These are phyloP conservation scores for Euphorbia pulcherrima DNA, from an alignment of 345 rosid species.

Conservation along the genomic window DNA sequence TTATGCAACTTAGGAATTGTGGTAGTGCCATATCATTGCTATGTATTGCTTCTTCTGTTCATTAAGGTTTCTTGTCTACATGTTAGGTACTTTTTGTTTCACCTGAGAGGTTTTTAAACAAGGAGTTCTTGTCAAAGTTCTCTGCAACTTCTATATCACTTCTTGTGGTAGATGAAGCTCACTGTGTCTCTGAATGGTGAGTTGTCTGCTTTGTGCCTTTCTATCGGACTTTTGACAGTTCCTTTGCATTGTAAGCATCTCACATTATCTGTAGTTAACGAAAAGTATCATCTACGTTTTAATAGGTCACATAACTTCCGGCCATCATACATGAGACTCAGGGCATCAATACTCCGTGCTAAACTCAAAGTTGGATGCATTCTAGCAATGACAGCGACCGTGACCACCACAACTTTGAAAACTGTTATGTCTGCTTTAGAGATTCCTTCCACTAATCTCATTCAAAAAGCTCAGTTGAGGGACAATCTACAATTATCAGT, in stretches of 20 bases:
- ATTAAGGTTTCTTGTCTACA: constrained; percentile 17
- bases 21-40: not conserved
- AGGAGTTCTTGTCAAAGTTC: constrained; percentile 63
- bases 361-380: constrained; percentile 61
- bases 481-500: constrained; percentile 75
- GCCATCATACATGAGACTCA: constrained; percentile 92
- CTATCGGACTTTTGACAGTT: not conserved
- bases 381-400: constrained; percentile 99
- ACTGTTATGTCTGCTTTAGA: constrained; percentile 85
- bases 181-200: constrained; percentile 96
- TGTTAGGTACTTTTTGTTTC: constrained; percentile 93
- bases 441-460: constrained; percentile 73
- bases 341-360: constrained; percentile 71
- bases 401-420: constrained; percentile 60
- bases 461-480: constrained; percentile 61
- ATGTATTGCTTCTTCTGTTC: not conserved
- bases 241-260: constrained; percentile 7
- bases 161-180: constrained; percentile 96
- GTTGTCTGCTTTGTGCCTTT: constrained; percentile 23
- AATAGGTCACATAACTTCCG: constrained; percentile 96
- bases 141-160: constrained; percentile 56
- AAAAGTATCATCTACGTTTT: constrained; percentile 3
- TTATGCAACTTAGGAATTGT: not conserved
- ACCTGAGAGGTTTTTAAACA: constrained; percentile 81
- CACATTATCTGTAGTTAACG: not conserved